Conservation (phyloP, 371 early-diverging fungal genomes). For the Basidiobolus heterosporus region DNA sequence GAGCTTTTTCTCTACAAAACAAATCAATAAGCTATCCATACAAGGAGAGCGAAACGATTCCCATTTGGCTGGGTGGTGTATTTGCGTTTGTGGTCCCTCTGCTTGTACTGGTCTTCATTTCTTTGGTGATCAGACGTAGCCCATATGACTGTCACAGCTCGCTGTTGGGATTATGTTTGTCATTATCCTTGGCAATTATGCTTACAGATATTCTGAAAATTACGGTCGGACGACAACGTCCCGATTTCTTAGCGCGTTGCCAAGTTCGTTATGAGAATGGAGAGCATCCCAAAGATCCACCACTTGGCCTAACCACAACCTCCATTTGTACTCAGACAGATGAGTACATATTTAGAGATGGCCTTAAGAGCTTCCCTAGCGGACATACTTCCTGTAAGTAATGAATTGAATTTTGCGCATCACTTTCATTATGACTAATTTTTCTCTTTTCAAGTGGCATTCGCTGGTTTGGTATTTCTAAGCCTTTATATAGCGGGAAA, state of each 20-base stretch:
- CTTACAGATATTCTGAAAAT: constrained; percentile 4
- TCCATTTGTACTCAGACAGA: constrained; percentile 38
- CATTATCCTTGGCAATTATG: background rate
- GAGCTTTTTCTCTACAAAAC: too few relatives aligned
- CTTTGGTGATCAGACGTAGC: background rate
- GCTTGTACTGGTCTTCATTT: background rate
- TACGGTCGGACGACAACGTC: constrained; percentile 58
- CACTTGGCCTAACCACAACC: constrained; percentile 33
- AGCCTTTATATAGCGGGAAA: constrained; percentile 56
- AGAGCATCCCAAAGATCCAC: constrained; percentile 18
- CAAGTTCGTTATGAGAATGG: constrained; percentile 13
- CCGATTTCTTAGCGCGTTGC: constrained; percentile 83
- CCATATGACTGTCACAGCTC: background rate
- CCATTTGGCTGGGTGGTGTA: too few relatives aligned
- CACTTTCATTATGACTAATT: too few relatives aligned
- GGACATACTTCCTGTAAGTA: constrained; percentile 63
- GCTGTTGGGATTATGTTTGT: background rate
- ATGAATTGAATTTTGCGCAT: too few relatives aligned
- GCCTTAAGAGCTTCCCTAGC: constrained; percentile 80
- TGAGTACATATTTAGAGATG: constrained; percentile 44
- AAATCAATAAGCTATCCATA: too few relatives aligned
- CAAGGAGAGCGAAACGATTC: too few relatives aligned
- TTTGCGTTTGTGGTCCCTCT: background rate
- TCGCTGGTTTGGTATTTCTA: constrained; percentile 53
- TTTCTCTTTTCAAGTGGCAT: constrained; percentile 35